Evolutionary conservation across 345 rosid species (phyloP), one percentile per base, ranked within the genome.

Genomic region (Rubroshorea leprosula): DNA sequence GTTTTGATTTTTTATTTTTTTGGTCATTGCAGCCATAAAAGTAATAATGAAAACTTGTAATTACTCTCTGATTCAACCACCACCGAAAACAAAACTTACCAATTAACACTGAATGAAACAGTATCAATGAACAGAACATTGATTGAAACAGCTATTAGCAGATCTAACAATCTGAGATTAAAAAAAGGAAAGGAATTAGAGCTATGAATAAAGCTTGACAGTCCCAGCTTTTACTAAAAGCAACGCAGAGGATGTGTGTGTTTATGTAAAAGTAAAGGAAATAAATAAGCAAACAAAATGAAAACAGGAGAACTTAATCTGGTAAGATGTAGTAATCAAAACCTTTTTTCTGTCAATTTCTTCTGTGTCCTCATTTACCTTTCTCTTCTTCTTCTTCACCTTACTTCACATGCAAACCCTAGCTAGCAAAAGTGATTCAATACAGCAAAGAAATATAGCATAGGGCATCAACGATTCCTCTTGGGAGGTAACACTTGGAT

Each of bases 321-420:
- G 86, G 86, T 71, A 57, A 66, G 70, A 43, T 65, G 77, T 81
- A 61, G 56, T 54, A 57, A 64, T 75, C 83, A 53, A 9, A n/a
- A 53, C 63, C 49, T 68, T 70, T 55, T 60, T n/a, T n/a, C 43
- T 21, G 75, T 61, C 70, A 66, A 70, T 72, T 19, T 63, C 68
- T 70, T 61, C 66, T 55, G 63, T 6, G 7, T 58, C 56, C 60
- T 39, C 52, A 38, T 61, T 72, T 39, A 50, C 60, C 54, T 20
- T 49, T 23, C 43, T 23, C 27, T 57, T 47, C 4, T n/a, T n/a
- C n/a, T 55, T 56, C 55, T 54, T 62, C 60, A 7, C 67, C n/a
- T 73, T 81, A 81, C 71, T 68, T 69, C 61, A 27, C 68, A 68
- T 66, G 70, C 72, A 72, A 75, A 72, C 61, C 26, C 58, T 26